Percentiles rank a stretch among this genome's conserved stretches.
Conservation (phyloP, 805 yeast genomes). For the Nakazawaea sp. region DNA sequence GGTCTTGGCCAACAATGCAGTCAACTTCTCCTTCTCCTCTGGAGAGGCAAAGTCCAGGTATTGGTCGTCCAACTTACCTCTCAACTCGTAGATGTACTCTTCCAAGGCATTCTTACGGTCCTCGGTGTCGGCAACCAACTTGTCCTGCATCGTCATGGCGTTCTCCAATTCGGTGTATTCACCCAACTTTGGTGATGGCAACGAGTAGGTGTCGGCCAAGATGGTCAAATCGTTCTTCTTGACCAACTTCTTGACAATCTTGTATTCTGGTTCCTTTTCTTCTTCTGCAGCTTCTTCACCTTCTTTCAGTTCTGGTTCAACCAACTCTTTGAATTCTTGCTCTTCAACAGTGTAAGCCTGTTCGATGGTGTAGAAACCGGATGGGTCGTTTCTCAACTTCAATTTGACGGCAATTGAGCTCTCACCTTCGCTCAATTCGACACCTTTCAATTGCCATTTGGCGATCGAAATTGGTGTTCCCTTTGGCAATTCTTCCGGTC, state of each 20-base stretch:
- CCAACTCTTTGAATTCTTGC: conserved; percentile 79
- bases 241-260: conserved; percentile 86
- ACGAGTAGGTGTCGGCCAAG: conserved; percentile 52
- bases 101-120: conserved; percentile 97
- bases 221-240: conserved; percentile 78
- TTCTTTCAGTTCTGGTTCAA: conserved; percentile 44
- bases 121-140: conserved; percentile 96
- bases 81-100: conserved; percentile 95
- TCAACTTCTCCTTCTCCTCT: conserved; percentile 78
- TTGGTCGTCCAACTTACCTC: conserved; percentile 93
- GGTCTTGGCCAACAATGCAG: conserved; percentile 68
- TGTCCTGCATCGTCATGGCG: conserved; percentile 81
- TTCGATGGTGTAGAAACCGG: conserved; percentile 91
- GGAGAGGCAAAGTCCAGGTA: conserved; percentile 85
- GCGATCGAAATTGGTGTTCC: conserved; percentile 66
- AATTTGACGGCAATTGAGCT: conserved; percentile 77
- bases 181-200: conserved; percentile 49
- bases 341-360: conserved; percentile 94
- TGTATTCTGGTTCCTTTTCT: conserved; percentile 79
- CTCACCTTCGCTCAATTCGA: conserved; percentile 72
- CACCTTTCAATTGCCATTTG: conserved; percentile 83
- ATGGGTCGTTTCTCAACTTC: conserved; percentile 95
- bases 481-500: conserved; percentile 63
- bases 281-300: conserved; percentile 43
- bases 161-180: conserved; percentile 75